Conservation (phyloP, 2,329 filamentous ascomycete species). For the Berkeleyomyces rouxiae region DNA sequence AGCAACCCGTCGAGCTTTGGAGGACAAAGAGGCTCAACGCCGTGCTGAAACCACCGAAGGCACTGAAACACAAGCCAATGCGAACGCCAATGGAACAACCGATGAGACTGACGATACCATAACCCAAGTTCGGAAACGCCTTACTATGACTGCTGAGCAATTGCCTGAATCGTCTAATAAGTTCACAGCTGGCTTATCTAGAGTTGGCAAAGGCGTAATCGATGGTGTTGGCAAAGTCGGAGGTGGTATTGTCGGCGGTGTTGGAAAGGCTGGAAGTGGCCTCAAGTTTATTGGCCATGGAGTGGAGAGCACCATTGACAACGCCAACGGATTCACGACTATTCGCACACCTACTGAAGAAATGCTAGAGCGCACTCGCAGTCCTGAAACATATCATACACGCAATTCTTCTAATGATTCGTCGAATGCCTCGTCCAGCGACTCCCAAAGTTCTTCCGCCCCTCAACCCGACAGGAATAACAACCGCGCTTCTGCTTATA, state of each 20-base stretch:
- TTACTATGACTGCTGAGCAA: constrained; percentile 2
- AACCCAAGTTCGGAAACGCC: constrained; percentile 20
- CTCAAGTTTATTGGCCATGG: constrained; percentile 32
- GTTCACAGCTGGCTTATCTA: constrained; percentile 22
- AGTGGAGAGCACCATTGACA: constrained; percentile 35
- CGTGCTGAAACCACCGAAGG: constrained; percentile 35
- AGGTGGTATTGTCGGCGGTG: constrained; percentile 7
- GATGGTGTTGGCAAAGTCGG: constrained; percentile 10
- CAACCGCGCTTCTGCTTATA: background rate
- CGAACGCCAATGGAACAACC: constrained; percentile 32
- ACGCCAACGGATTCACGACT: constrained; percentile 36
- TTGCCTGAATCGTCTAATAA: constrained; percentile 20
- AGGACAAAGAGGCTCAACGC: constrained; percentile 33
- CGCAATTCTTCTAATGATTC: background rate
- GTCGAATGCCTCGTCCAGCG: background rate
- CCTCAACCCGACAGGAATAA: background rate
- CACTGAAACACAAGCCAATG: constrained; percentile 23
- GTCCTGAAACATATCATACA: constrained; percentile 13
- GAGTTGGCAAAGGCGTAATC: constrained; percentile 9
- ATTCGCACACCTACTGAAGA: constrained; percentile 13
- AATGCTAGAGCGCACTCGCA: constrained; percentile 10
- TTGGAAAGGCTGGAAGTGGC: constrained; percentile 26
- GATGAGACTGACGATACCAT: constrained; percentile 33
- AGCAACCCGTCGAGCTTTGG: constrained; percentile 28
- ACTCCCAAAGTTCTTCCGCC: constrained; percentile 3